Evolutionary conservation across 768 basidiomycete species (phyloP), one percentile per base, ranked within the genome.

Genomic region (Podaxis carcinomalis): DNA sequence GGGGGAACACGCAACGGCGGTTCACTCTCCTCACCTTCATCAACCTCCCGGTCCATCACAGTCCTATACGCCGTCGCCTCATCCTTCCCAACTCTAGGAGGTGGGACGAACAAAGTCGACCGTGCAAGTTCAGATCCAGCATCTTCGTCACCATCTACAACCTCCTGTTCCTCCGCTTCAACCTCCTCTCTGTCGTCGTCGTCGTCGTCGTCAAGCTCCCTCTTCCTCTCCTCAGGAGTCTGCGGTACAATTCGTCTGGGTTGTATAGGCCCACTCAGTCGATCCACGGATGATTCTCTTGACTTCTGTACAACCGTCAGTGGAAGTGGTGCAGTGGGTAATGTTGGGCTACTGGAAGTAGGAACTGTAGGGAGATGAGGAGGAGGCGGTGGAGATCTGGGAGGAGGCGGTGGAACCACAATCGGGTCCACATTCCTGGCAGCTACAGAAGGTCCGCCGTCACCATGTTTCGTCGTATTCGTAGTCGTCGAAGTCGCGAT

Each of bases 241-340:
- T 69, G 64, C 4, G 74, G 70, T 11, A 74, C 66, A 42, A 73
- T 59, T 39, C 69, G 63, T 6, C 70, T 67, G 40, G 70, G 70
- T 5, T 66, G 67, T 27, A 62, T 50, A 52, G 67, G 64, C 51
- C 69, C 64, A 50, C 44, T 49, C 32, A 55, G 35, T 16, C 51
- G 46, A 46, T 61, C 52, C 14, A 47, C 46, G 1, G 44, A 54
- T 47, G 50, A 36, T 14, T 54, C 52, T 35, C 52, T 61, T 4
- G 59, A 50, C 5, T 16, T 9, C 19, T 40, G 44, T 5, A 49
- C 35, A 27, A 61, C 10, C 5, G 36, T 55, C 14, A 52, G 59
- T 36, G 59, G 53, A 7, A 49, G 40, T 14, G 44, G 53, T 25
- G 28, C 35, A n/a, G 40, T 46, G 7, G 6, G 10, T 7, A n/a